phyloP scores from a whole-genome alignment of 1,284 basidiomycete species.

The Psilocybe mexicana region DNA sequence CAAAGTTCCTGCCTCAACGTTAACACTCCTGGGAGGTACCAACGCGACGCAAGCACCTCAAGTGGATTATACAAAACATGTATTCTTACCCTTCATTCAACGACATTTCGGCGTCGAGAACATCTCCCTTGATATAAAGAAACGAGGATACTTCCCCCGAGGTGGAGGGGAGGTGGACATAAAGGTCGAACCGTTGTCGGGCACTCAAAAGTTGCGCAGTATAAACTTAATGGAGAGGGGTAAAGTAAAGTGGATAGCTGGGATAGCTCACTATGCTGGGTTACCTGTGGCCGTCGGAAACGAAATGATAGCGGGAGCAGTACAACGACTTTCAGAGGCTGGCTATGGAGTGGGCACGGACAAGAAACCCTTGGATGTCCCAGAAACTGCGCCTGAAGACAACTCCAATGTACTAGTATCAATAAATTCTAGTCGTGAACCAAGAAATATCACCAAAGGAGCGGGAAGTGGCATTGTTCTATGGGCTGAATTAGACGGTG shows the following conservation, averaged over 20 bases:
- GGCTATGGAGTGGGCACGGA: constrained; percentile 23
- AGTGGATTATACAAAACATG: constrained; percentile 62
- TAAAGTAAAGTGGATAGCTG: constrained; percentile 47
- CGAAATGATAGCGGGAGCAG: constrained; percentile 56
- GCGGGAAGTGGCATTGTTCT: constrained; percentile 69
- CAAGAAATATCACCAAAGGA: constrained; percentile 46
- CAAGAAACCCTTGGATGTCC: not conserved
- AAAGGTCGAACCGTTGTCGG: constrained; percentile 37
- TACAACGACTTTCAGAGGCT: constrained; percentile 34
- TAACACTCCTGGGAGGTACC: constrained; percentile 66
- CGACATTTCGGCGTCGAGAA: constrained; percentile 49
- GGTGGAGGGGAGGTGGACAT: constrained; percentile 64
- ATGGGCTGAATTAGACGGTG: constrained; percentile 68
- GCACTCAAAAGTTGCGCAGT: constrained; percentile 39
- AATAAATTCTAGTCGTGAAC: constrained; percentile 50
- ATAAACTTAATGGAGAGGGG: constrained; percentile 57
- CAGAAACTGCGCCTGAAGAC: not conserved
- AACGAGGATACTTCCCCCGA: constrained; percentile 67
- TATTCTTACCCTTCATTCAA: constrained; percentile 66
- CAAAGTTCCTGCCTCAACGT: constrained; percentile 34
- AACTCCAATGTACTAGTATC: constrained; percentile 30
- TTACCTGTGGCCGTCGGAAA: constrained; percentile 53
- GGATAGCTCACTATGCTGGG: constrained; percentile 63
- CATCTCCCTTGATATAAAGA: constrained; percentile 44
- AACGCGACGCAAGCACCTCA: constrained; percentile 70